Evolutionary conservation across 129 eudicot species (phyloP), one percentile per base, ranked within the genome.

Genomic region (Pseudognaphalium luteoalbum): DNA sequence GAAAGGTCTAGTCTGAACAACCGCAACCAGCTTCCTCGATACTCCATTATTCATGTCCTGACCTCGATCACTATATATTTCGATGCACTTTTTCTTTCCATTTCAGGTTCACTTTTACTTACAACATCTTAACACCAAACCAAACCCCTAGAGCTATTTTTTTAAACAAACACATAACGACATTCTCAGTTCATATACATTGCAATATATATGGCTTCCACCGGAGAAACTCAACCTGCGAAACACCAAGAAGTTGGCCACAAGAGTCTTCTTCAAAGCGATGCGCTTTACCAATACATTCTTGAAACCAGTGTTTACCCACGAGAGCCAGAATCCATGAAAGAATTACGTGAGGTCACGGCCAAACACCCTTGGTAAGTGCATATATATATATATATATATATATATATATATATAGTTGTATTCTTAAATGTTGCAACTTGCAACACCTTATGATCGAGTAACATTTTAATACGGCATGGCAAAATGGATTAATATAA

Each of bases 171-270:
- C 14, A 62, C 20, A 58, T 16, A 62, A 29, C 34, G 5, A 10
- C 34, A 11, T 57, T 4, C 32, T 4, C 32, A 59, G 1, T 21
- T 60, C 37, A 59, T 29, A 25, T 29, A 61, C 34, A 59, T 52
- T 20, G 6, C 5, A 65, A 80, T 25, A 25, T 25, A 25, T 25
- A 25, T 79, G 85, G 83, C 83, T 7, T 30, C 86, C 25, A 70
- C 32, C 28, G 82, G 77, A 67, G 76, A 72, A 72, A 59, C 73
- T 60, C 85, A 85, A 63, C 75, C 81, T 3, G 76, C 78, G n/a
- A 86, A 78, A 70, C 90, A 86, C 77, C 85, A 83, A 80, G 90
- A 86, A 74, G 87, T 86, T 61, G 90, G 90, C 51, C 90, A 86
- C 87, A 86, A 86, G 73, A 86, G 90, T 52, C 90, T 86, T 61